These are phyloP conservation scores for Teunomyces funiuensis DNA, from an alignment of 805 yeast genomes.

Conservation along the genomic window DNA sequence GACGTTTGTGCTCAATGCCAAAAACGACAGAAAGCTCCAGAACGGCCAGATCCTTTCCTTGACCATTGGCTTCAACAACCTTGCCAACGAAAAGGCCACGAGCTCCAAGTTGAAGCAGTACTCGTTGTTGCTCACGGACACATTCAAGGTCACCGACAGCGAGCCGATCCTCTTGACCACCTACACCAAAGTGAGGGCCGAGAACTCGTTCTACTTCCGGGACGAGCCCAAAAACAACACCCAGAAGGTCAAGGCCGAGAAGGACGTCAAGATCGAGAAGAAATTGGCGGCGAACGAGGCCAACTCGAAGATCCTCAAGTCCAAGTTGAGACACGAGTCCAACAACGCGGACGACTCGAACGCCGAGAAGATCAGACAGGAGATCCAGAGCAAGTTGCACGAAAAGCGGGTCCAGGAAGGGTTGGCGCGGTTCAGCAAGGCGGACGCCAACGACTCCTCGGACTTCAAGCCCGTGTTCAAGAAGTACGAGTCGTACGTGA, in stretches of 20 bases:
- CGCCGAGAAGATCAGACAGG: constrained; percentile 77
- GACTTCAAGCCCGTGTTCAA: constrained; percentile 76
- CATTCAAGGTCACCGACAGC: constrained; percentile 64
- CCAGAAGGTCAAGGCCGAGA: constrained; percentile 38
- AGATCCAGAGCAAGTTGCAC: constrained; percentile 79
- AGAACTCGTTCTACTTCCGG: constrained; percentile 81
- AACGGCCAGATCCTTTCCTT: constrained; percentile 76
- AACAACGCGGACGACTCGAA: constrained; percentile 65
- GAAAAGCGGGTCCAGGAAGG: constrained; percentile 88
- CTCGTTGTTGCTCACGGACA: constrained; percentile 76
- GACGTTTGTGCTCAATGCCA: constrained; percentile 66
- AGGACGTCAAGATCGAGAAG: constrained; percentile 33
- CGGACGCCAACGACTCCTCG: constrained; percentile 64
- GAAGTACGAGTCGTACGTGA: constrained; percentile 88
- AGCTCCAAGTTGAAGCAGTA: constrained; percentile 58
- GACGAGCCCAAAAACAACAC: constrained; percentile 45
- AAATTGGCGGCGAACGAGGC: constrained; percentile 28
- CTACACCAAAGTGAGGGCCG: constrained; percentile 68
- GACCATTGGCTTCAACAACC: constrained; percentile 72
- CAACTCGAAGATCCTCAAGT: constrained; percentile 69
- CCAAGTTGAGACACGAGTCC: constrained; percentile 76
- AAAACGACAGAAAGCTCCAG: constrained; percentile 63
- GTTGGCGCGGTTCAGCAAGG: constrained; percentile 72
- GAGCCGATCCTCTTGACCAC: constrained; percentile 70
- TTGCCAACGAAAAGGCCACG: constrained; percentile 47